Conservation (phyloP, 805 yeast genomes). For the Candida golubevii region DNA sequence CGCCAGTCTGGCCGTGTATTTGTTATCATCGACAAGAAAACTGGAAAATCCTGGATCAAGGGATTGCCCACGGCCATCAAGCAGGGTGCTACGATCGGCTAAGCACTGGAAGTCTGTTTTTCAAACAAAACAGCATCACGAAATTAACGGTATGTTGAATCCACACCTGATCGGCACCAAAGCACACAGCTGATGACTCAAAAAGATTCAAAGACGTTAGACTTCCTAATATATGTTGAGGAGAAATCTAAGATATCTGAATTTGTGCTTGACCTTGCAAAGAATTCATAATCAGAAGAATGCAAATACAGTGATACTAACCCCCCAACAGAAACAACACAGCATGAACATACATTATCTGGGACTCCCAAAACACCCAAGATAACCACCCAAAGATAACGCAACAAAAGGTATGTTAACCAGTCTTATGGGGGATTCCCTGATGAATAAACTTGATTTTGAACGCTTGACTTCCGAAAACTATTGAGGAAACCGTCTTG, state of each 20-base stretch:
- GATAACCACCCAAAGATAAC: slow-evolving; percentile 1
- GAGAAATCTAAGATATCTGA: slow-evolving; percentile 33
- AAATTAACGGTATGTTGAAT: slow-evolving; percentile 10
- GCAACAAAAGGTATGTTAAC: slow-evolving; percentile 12
- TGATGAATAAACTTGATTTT: slow-evolving; percentile 24
- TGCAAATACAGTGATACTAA: too few relatives aligned
- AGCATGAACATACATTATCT: too few relatives aligned
- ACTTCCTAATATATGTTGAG: slow-evolving; percentile 35
- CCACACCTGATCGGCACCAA: not conserved
- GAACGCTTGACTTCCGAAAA: slow-evolving; percentile 30
- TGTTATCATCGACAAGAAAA: slow-evolving; percentile 65
- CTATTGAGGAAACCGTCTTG: slow-evolving; percentile 23
- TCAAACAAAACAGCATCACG: not conserved
- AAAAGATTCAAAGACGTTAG: slow-evolving; percentile 38
- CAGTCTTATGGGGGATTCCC: not conserved
- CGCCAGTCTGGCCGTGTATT: slow-evolving; percentile 85
- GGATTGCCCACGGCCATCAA: slow-evolving; percentile 71
- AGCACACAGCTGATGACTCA: slow-evolving; percentile 28
- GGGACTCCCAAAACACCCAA: not conserved
- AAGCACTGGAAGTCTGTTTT: not conserved
- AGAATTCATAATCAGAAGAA: too few relatives aligned
- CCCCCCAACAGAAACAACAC: too few relatives aligned
- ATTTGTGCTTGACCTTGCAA: slow-evolving; percentile 1
- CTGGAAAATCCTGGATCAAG: slow-evolving; percentile 72
- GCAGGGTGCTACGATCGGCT: slow-evolving; percentile 39